phyloP scores from a whole-genome alignment of 2,329 filamentous ascomycete species.

The Fusarium compactum region DNA sequence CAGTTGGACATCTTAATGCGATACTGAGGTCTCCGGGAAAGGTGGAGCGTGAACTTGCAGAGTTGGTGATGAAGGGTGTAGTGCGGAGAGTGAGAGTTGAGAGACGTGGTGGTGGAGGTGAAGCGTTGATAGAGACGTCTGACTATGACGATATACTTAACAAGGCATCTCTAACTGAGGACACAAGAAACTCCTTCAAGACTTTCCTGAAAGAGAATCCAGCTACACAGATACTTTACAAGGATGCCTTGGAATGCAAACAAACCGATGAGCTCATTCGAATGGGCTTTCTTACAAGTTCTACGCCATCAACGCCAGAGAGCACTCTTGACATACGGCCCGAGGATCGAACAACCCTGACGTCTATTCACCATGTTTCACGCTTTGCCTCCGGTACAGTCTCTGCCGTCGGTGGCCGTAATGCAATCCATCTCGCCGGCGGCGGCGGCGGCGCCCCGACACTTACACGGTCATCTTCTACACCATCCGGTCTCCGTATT shows the following conservation, averaged over 20 bases:
- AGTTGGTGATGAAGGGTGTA: conserved; percentile 67
- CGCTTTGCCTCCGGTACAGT: conserved; percentile 75
- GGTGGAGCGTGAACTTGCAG: conserved; percentile 75
- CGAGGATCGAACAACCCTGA: conserved; percentile 66
- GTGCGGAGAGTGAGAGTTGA: conserved; percentile 74
- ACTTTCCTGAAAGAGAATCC: conserved; percentile 64
- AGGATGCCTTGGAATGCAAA: conserved; percentile 53
- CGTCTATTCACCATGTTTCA: conserved; percentile 72
- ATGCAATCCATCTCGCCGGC: conserved; percentile 72
- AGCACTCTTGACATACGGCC: conserved; percentile 61
- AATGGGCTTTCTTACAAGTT: conserved; percentile 74
- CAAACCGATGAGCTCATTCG: conserved; percentile 71
- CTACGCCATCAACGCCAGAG: conserved; percentile 47
- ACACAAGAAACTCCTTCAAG: conserved; percentile 64
- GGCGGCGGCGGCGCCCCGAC: conserved; percentile 61
- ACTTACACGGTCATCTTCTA: conserved; percentile 44
- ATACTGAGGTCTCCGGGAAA: conserved; percentile 71
- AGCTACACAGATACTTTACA: conserved; percentile 52
- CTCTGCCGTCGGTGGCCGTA: conserved; percentile 76
- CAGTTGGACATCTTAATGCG: conserved; percentile 73
- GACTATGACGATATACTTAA: conserved; percentile 66
- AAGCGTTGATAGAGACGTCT: conserved; percentile 70
- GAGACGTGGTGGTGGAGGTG: conserved; percentile 69
- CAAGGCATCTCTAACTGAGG: conserved; percentile 54
- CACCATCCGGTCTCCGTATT: conserved; percentile 60